Evolutionary conservation across 352 stramenopile genomes (phyloP).

Genomic region (Phytophthora melonis): DNA sequence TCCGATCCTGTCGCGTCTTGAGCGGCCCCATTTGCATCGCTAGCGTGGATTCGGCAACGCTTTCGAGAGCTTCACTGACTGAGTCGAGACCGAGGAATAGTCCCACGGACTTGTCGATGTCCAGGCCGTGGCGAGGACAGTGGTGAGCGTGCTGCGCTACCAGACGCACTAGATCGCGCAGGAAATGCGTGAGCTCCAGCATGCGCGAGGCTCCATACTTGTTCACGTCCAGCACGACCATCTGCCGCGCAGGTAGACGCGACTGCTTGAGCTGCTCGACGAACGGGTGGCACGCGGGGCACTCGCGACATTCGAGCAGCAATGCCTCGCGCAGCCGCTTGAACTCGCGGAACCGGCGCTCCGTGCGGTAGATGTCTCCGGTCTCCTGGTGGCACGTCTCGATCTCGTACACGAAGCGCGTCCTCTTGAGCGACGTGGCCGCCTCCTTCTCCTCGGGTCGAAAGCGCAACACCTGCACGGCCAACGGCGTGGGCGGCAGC

Average conservation of each 20-base stretch:
- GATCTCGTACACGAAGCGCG: slow-evolving; percentile 79
- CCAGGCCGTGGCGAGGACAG: slow-evolving; percentile 55
- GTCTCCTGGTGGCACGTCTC: slow-evolving; percentile 73
- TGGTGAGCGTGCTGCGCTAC: slow-evolving; percentile 50
- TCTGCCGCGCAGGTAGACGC: slow-evolving; percentile 55
- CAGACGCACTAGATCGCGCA: slow-evolving; percentile 61
- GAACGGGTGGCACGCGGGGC: slow-evolving; percentile 55
- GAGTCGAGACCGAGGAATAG: slow-evolving; percentile 65
- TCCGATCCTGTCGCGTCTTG: slow-evolving; percentile 78
- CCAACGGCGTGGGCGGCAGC: slow-evolving; percentile 35
- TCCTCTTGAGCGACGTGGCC: slow-evolving; percentile 61
- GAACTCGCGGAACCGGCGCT: slow-evolving; percentile 76
- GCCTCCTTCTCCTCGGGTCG: slow-evolving; percentile 61
- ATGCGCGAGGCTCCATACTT: slow-evolving; percentile 69
- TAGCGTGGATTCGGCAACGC: slow-evolving; percentile 40
- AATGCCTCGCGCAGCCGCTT: slow-evolving; percentile 72
- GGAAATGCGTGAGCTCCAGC: slow-evolving; percentile 72
- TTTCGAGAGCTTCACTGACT: slow-evolving; percentile 54
- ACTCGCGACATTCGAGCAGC: slow-evolving; percentile 64
- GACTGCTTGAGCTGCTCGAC: slow-evolving; percentile 60
- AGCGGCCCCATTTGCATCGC: slow-evolving; percentile 38
- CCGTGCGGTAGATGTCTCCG: slow-evolving; percentile 59
- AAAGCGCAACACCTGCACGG: slow-evolving; percentile 70
- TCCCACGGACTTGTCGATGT: slow-evolving; percentile 74
- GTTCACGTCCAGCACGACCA: slow-evolving; percentile 65